Base-by-base conservation (phyloP, 2,329 filamentous ascomycete species). In the Pezicula radicicola region DNA sequence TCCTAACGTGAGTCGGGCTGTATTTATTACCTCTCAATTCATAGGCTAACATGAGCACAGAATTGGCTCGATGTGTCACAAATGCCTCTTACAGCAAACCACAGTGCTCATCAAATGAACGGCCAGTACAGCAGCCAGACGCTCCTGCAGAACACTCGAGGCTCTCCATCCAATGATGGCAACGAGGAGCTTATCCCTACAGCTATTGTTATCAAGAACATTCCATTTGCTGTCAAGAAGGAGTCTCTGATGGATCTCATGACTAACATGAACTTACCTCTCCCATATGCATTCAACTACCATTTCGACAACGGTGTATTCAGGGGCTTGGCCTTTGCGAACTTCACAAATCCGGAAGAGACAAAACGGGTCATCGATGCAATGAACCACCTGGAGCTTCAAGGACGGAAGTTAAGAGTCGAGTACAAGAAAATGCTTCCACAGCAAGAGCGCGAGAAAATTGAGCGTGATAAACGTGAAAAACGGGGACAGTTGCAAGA, bases 401-500 rank as follows among this genome's bases (percentile, higher is more conserved):
- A 96, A 67, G 94, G 94, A 43, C 83, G 94, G 55, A 97, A 97
- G 74, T 75, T 99, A 60, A 83, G 94, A 46, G 94, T 99, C 25
- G 94, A 99, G 71, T 99, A 97, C 76, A 99, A 99, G 79, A 97
- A 97, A 75, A 97, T 99, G 94, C 81, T 99, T 5, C 94, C 94
- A 1, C 83, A 95, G 59, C 90, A 92, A 30, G 94, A 97, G 71
- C 84, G 94, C 48, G 94, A 99, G 72, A 84, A 94, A 39, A 97
- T 99, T 61, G 94, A 99, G 71, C 83, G 94, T 6, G 94, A 97
- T 72, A 99, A 97, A 83, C 83, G 94, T 52, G 93, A 97, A 74
- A 89, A 94, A 62, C 86, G 94, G 48, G 94, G 94, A 46, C 94
- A 99, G 71, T 80, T 99, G 12, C 92, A 99, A 71, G 94, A 99